Percentiles rank a stretch among this genome's conserved stretches.
phyloP scores from a whole-genome alignment of 2,329 filamentous ascomycete species.

The Capronia americana region DNA sequence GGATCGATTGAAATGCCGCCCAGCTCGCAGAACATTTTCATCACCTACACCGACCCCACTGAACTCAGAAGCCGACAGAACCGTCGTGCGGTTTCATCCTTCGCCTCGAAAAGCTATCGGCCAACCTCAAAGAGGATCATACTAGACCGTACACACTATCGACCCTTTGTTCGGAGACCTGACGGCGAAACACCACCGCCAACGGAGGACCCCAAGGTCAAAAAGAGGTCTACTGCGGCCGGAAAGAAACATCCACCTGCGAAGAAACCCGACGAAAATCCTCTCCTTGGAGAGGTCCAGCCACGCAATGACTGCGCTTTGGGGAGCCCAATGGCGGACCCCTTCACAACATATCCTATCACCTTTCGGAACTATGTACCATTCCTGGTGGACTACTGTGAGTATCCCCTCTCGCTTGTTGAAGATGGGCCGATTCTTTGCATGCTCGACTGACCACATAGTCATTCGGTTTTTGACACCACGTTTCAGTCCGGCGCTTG shows the following conservation, averaged over 20 bases:
- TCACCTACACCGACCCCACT: constrained; percentile 32
- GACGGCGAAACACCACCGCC: constrained; percentile 9
- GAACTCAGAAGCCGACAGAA: constrained; percentile 31
- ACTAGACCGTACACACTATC: constrained; percentile 27
- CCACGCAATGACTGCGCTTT: constrained; percentile 20
- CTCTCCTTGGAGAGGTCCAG: constrained; percentile 2
- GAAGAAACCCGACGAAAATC: background rate
- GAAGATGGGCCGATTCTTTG: background rate
- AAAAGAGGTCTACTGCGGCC: constrained; percentile 1
- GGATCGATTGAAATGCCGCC: constrained; percentile 14
- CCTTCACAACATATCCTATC: constrained; percentile 28
- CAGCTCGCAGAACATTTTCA: constrained; percentile 23
- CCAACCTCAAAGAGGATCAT: constrained; percentile 30
- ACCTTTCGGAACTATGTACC: constrained; percentile 21
- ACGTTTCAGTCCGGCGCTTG: constrained; percentile 29
- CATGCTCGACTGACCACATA: background rate
- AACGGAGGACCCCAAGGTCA: background rate
- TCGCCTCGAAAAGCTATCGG: constrained; percentile 33
- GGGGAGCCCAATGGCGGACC: constrained; percentile 25
- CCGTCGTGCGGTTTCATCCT: constrained; percentile 30
- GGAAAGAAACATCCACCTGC: constrained; percentile 3
- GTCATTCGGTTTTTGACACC: constrained; percentile 31
- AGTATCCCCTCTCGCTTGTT: constrained; percentile 4
- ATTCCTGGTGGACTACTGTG: constrained; percentile 33
- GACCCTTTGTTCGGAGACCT: constrained; percentile 21